Conservation (phyloP, 345 rosid species). For the Physaria fendleri region DNA sequence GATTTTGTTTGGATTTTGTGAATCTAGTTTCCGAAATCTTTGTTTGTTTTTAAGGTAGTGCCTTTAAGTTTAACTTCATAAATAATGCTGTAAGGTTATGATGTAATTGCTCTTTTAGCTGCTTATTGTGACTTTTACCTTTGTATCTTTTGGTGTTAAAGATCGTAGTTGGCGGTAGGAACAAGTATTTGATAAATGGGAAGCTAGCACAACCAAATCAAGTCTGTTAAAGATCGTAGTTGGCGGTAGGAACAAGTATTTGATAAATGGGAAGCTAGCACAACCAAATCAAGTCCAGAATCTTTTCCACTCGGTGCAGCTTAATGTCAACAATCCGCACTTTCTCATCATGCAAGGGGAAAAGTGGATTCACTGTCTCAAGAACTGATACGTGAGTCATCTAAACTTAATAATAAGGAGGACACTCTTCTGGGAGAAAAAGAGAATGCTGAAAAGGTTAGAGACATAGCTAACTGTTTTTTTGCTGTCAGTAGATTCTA, state of each 20-base stretch:
- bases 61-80: background rate
- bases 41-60: background rate
- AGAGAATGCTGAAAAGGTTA: constrained; percentile 71
- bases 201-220: constrained; percentile 35
- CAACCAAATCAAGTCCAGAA: constrained; percentile 57
- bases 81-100: background rate
- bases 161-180: constrained; percentile 75
- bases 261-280: constrained; percentile 35
- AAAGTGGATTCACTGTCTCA: constrained; percentile 72
- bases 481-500: background rate
- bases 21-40: background rate
- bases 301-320: constrained; percentile 95
- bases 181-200: constrained; percentile 36
- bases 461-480: background rate
- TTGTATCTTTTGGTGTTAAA: constrained; percentile 27
- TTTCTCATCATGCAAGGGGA: constrained; percentile 99
- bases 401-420: constrained; percentile 66
- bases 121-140: background rate
- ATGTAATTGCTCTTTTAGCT: background rate
- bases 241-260: constrained; percentile 39
- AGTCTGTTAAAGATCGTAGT: no score
- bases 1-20: background rate
- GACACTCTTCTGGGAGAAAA: constrained; percentile 71
- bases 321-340: constrained; percentile 95
- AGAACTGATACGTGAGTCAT: constrained; percentile 62